Percentiles rank a stretch among this genome's conserved stretches.
Evolutionary conservation across 208 protist species (phyloP).

Genomic region (Ichthyophonus hoferi): DNA sequence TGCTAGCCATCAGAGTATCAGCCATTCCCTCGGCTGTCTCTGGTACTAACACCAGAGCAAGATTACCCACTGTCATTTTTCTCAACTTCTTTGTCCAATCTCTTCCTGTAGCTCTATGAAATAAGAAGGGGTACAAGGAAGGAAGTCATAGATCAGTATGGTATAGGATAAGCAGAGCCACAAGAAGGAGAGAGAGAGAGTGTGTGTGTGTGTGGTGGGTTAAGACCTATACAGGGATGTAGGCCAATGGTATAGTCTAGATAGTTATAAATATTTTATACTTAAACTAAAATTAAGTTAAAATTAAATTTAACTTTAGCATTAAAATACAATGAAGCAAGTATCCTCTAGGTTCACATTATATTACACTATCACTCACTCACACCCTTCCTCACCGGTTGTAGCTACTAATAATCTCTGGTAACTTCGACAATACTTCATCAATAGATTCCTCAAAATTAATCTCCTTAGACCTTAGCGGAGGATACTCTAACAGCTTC

Average conservation of each 20-base stretch:
- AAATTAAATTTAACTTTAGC: neutral
- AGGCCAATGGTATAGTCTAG: neutral
- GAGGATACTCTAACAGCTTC: conserved; percentile 3
- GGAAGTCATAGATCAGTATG: too few species aligned
- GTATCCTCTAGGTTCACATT: neutral
- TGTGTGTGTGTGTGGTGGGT: neutral
- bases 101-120: neutral
- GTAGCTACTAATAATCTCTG: neutral
- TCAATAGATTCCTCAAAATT: neutral
- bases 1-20: neutral
- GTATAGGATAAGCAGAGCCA: neutral
- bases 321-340: neutral
- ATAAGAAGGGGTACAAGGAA: neutral
- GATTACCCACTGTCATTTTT: neutral
- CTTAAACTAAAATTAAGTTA: neutral
- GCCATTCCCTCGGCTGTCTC: neutral
- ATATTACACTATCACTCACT: neutral
- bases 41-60: conserved; percentile 7
- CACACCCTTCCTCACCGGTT: neutral
- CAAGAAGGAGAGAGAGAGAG: neutral
- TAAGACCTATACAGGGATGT: too few species aligned
- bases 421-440: conserved; percentile 2
- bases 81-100: neutral
- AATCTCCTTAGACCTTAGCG: neutral
- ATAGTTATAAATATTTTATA: neutral